Evolutionary conservation across 2,329 filamentous ascomycete genomes (phyloP), one percentile per base, ranked within the genome.

Genomic region (Paracorniculantispora psalliotae): DNA sequence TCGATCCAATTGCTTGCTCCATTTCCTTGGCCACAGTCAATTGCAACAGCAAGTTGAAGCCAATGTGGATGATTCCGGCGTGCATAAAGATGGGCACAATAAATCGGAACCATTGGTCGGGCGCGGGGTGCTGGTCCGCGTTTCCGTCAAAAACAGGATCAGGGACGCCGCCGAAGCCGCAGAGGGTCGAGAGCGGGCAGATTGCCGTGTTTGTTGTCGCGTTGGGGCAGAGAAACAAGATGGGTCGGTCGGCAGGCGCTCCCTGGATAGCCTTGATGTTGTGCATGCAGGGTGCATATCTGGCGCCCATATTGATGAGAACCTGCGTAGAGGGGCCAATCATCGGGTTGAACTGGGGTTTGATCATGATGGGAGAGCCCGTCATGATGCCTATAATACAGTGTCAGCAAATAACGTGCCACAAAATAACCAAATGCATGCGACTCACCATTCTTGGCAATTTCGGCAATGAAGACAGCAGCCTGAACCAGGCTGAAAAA

Each of bases 71-170:
- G 59, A 99, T 76, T 15, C 94, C 94, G 1, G 91, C 92, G 68
- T 99, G 94, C 67, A 99, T 79, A 76, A 99, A 99, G 62, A 99
- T 97, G 41, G 94, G 93, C 1, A 88, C 78, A 69, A 99, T 97
- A 77, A 99, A 97, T 61, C 94, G 89, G 75, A 84, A 99, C 94
- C 94, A 99, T 72, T 99, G 94, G 70, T 97, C 87, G 0, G 94
- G 94, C 61, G 84, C 81, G 2, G 88, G 80, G 10, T 63, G 75
- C 66, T 82, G 78, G 57, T 77, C 65, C 28, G 72, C 69, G 58
- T 80, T 70, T 57, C 77, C 78, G 21, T 87, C 79, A 65, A 85
- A 81, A 2, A 78, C 69, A 9, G 90, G 89, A 63, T 92, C 83
- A 0, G 86, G 87, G 6, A 92, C 61, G 61, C 88, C 88, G 59